Percentiles rank a stretch among this genome's conserved stretches.
phyloP scores from a whole-genome alignment of 139 green algal genomes.

The Micromonas commoda region DNA sequence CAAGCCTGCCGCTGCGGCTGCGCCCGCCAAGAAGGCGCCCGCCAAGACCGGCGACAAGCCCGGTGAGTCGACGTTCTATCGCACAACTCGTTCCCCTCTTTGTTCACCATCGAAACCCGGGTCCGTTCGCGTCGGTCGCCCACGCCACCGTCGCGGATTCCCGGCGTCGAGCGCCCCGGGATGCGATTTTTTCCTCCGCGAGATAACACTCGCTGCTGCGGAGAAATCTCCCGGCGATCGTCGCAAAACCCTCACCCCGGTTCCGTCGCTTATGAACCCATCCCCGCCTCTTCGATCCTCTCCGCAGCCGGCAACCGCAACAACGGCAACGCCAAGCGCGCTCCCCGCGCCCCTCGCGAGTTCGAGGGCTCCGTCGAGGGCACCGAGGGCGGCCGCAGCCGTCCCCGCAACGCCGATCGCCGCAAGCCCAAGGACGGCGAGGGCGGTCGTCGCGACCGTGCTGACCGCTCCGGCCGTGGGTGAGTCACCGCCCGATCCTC shows the following conservation, averaged over 20 bases:
- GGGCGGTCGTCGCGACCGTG: not conserved
- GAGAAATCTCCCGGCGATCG: not conserved
- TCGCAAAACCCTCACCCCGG: not conserved
- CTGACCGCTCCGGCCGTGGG: not conserved
- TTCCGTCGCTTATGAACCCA: not conserved
- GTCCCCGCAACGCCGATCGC: not conserved
- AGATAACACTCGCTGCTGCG: no score
- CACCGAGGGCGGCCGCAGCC: not conserved
- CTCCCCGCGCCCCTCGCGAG: not conserved
- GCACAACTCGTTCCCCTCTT: not conserved
- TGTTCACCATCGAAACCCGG: not conserved
- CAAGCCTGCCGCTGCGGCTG: not conserved
- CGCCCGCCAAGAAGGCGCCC: not conserved
- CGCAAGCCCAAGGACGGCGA: not conserved
- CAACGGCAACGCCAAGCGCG: not conserved
- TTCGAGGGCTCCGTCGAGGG: constrained; percentile 1
- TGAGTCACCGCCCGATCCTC: not conserved
- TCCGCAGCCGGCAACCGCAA: not conserved
- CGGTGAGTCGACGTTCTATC: not conserved
- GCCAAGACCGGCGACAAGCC: not conserved
- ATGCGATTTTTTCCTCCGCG: no score
- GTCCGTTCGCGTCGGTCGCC: not conserved
- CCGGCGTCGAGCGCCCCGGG: no score
- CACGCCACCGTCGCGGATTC: no score
- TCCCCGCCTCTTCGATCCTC: not conserved